phyloP scores from a whole-genome alignment of 2,329 filamentous ascomycete species.

The Colletotrichum australisinense region DNA sequence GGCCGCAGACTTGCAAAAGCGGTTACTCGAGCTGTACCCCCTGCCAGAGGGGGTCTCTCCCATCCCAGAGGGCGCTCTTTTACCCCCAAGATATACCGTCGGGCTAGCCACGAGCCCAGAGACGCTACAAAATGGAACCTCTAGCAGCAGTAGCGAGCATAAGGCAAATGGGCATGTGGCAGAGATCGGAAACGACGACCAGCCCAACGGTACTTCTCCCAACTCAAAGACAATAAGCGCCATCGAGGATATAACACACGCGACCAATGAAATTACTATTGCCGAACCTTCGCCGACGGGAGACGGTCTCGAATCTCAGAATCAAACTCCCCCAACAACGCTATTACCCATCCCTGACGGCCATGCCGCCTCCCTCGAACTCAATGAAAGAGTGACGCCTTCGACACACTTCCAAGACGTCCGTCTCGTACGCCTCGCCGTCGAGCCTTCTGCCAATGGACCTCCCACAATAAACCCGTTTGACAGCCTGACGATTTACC shows the following conservation, averaged over 20 bases:
- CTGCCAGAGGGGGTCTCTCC: slow-evolving; percentile 74
- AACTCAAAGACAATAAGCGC: background rate
- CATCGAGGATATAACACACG: background rate
- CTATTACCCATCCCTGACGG: slow-evolving; percentile 69
- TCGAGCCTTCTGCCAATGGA: slow-evolving; percentile 33
- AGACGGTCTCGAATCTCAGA: background rate
- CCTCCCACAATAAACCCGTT: slow-evolving; percentile 70
- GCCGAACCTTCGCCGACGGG: background rate
- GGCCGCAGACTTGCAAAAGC: slow-evolving; percentile 74
- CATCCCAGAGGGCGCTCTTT: slow-evolving; percentile 78
- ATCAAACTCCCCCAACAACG: slow-evolving; percentile 25
- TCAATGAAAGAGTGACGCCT: slow-evolving; percentile 82
- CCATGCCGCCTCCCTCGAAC: slow-evolving; percentile 66
- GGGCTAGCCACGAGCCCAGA: slow-evolving; percentile 43
- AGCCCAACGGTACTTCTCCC: background rate
- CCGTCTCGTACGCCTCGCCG: slow-evolving; percentile 64
- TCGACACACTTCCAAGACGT: slow-evolving; percentile 92
- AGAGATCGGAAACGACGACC: background rate
- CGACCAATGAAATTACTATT: slow-evolving; percentile 12
- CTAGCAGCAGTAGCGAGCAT: background rate
- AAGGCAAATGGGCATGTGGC: background rate
- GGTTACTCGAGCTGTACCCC: slow-evolving; percentile 75
- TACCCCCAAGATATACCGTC: slow-evolving; percentile 80
- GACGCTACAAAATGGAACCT: slow-evolving; percentile 36
- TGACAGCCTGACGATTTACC: slow-evolving; percentile 83